Evolutionary conservation across 306 rosid genomes (phyloP), one percentile per base, ranked within the genome.

Genomic region (Pachyrhizus erosus): DNA sequence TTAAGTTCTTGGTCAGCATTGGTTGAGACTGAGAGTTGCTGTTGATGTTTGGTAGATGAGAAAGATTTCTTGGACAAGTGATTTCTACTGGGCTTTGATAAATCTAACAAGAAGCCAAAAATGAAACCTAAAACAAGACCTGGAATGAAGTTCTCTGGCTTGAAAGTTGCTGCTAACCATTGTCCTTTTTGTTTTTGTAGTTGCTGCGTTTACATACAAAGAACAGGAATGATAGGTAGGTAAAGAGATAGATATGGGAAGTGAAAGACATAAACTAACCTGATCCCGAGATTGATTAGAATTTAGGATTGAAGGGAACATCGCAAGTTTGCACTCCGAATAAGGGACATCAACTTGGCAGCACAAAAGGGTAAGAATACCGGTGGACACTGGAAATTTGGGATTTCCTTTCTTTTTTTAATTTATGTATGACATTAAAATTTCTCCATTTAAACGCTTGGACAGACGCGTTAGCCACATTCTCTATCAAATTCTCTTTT

Each of bases 61-160:
- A 81, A 84, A 11, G n/a, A 49, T 40, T 87, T 91, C 73, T 77
- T 90, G 73, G 82, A 71, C 2, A 84, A 13, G 18, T 23, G 77
- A 67, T 70, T 89, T 54, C 79, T 89, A 26, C 55, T 33, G 46
- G 89, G 91, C 62, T 88, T 90, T 15, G 97, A 60, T 62, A 95
- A 86, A 86, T 95, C 98, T 43, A 87, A 77, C 74, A 95, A 79
- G 75, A 93, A 69, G 73, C 98, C 98, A 61, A 86, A 31, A 74
- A 95, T 89, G 89, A 95, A 95, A 83, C 98, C 98, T 77, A 95
- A 88, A n/a, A 95, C 89, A 82, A 93, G 86, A 71, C 98, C 98
- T 11, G 98, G 98, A 78, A 95, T 75, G 84, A 91, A 93, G 80
- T 95, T 95, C 85, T 93, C 98, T 24, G 92, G 89, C 88, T 77